Conservation (phyloP, 345 rosid species). For the Camelina laxa region DNA sequence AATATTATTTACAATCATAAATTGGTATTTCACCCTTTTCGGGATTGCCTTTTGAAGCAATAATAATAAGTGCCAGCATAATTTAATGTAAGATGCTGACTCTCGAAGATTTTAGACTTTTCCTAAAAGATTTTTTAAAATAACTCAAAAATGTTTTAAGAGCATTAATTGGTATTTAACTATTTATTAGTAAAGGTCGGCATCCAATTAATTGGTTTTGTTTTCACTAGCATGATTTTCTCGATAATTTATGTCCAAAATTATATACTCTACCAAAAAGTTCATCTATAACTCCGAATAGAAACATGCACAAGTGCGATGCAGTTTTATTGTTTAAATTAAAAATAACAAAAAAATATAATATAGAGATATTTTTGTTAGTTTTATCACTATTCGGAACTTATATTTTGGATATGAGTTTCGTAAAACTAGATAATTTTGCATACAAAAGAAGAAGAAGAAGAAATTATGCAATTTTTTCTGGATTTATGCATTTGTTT, state of each 20-base stretch:
- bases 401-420: neutral
- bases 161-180: constrained; percentile 2
- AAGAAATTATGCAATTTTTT: no score
- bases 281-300: no score
- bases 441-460: no score
- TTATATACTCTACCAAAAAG: no score
- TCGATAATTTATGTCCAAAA: neutral
- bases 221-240: constrained; percentile 9
- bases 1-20: neutral
- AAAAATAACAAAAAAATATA: no score
- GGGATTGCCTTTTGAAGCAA: constrained; percentile 19
- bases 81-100: constrained; percentile 21
- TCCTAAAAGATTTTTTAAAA: neutral
- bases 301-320: no score
- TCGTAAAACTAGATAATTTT: no score
- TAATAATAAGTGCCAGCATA: neutral
- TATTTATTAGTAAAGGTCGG: constrained; percentile 1
- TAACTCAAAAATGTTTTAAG: neutral
- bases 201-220: constrained; percentile 13
- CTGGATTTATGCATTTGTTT: neutral
- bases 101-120: constrained; percentile 22
- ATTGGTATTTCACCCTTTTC: neutral
- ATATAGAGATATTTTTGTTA: no score
- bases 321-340: no score
- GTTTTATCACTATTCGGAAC: no score